Evolutionary conservation across 495 filamentous ascomycete genomes (phyloP).

Genomic region (Talaromyces liani): DNA sequence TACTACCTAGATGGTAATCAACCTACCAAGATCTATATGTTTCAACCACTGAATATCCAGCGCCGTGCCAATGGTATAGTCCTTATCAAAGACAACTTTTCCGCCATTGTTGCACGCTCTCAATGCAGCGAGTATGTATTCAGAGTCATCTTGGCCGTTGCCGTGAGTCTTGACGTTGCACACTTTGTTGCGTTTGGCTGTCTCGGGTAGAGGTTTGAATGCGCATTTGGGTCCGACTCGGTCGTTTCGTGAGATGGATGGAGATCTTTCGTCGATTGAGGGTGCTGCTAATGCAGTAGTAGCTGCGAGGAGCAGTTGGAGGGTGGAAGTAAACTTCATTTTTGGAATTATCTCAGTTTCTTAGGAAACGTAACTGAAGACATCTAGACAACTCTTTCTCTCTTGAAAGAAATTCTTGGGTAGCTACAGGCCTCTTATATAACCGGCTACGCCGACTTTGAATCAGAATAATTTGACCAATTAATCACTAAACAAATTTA

Average conservation of each 20-base stretch:
- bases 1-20: neutral
- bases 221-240: conserved; percentile 25
- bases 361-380: too few relatives aligned
- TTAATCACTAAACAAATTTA: neutral
- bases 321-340: neutral
- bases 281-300: conserved; percentile 1
- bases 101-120: conserved; percentile 61
- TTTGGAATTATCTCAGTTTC: too few relatives aligned
- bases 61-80: conserved; percentile 57
- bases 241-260: conserved; percentile 19
- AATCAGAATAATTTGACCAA: neutral
- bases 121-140: conserved; percentile 49
- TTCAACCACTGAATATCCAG: conserved; percentile 57
- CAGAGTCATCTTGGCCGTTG: conserved; percentile 50
- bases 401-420: too few relatives aligned
- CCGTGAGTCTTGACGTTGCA: conserved; percentile 30
- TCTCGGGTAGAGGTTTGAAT: conserved; percentile 29
- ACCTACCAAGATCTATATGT: conserved; percentile 51
- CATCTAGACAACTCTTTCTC: too few relatives aligned
- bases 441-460: neutral
- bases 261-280: conserved; percentile 12
- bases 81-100: conserved; percentile 51
- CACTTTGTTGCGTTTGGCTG: conserved; percentile 20
- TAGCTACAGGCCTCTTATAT: neutral
- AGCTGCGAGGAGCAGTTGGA: conserved; percentile 1